Conservation (phyloP, 805 yeast species). For the Vanderwaltozyma yarrowii region DNA sequence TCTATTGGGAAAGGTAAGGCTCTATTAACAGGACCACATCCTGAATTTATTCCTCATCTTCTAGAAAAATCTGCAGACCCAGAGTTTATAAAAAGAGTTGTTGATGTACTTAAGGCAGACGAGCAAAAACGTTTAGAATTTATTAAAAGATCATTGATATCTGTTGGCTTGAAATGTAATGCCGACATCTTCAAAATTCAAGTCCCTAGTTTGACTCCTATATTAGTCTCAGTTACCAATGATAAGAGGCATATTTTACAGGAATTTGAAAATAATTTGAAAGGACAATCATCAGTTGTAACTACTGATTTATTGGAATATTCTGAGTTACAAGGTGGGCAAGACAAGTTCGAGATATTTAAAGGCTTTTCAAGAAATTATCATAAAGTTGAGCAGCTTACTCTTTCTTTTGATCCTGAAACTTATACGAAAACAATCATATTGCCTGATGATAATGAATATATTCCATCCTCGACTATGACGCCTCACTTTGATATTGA, state of each 20-base stretch:
- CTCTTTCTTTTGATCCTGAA: conserved; percentile 40
- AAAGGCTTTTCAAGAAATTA: conserved; percentile 12
- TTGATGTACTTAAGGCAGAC: conserved; percentile 32
- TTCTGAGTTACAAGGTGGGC: conserved; percentile 34
- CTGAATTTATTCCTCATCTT: conserved; percentile 65
- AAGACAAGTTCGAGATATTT: conserved; percentile 13
- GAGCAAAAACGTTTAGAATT: conserved; percentile 46
- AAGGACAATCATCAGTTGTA: conserved; percentile 11
- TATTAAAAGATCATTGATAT: conserved; percentile 43
- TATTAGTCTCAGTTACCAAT: conserved; percentile 34
- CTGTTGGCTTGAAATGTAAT: conserved; percentile 57
- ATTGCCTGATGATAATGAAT: conserved; percentile 31
- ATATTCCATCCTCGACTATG: conserved; percentile 38
- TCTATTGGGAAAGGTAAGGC: conserved; percentile 62
- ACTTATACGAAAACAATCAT: conserved; percentile 44
- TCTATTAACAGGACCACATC: conserved; percentile 77
- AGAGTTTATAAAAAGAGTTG: conserved; percentile 27
- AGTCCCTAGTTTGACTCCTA: conserved; percentile 61
- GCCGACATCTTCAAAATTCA: conserved; percentile 38
- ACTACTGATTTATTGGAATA: conserved; percentile 32
- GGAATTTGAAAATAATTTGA: conserved; percentile 11
- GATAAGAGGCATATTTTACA: conserved; percentile 5
- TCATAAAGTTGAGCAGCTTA: conserved; percentile 5
- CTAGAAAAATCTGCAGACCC: conserved; percentile 29
- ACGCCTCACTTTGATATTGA: conserved; percentile 69